These are phyloP conservation scores for Kwoniella dejecticola DNA, from an alignment of 768 basidiomycete genomes.

Conservation along the genomic window DNA sequence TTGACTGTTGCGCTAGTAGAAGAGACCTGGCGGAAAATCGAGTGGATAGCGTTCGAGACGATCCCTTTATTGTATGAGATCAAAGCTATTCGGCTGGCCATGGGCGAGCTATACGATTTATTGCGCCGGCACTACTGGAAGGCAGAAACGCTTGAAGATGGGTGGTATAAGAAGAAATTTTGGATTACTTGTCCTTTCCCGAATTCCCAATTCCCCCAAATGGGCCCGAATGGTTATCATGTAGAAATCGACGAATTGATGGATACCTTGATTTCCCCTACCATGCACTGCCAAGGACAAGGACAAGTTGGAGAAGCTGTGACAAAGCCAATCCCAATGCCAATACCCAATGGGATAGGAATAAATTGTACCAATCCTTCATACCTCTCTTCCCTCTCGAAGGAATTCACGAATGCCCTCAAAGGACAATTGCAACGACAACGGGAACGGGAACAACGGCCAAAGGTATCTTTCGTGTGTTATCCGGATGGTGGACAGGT, in stretches of 20 bases:
- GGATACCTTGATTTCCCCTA: conserved; percentile 13
- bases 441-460: background rate
- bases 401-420: conserved; percentile 53
- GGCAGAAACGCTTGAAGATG: background rate
- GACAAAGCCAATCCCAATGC: too few species aligned
- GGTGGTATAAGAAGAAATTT: conserved; percentile 64
- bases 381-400: conserved; percentile 58
- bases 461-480: conserved; percentile 60
- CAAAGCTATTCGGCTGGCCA: conserved; percentile 66
- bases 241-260: conserved; percentile 21
- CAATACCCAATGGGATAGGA: conserved; percentile 64
- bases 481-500: conserved; percentile 72
- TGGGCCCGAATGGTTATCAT: background rate
- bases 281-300: too few species aligned
- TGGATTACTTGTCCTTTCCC: conserved; percentile 74
- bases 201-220: conserved; percentile 32
- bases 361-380: conserved; percentile 70
- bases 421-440: background rate
- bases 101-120: conserved; percentile 57
- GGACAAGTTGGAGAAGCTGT: too few species aligned
- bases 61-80: conserved; percentile 70
- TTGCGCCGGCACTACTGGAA: background rate
- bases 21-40: conserved; percentile 62
- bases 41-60: conserved; percentile 76
- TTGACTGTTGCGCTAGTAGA: conserved; percentile 60